A percentile compares a stretch with the other conserved stretches of the same genome.
These are phyloP conservation scores for Pelargonium nanum DNA, from an alignment of 345 rosid genomes.

Conservation along the genomic window DNA sequence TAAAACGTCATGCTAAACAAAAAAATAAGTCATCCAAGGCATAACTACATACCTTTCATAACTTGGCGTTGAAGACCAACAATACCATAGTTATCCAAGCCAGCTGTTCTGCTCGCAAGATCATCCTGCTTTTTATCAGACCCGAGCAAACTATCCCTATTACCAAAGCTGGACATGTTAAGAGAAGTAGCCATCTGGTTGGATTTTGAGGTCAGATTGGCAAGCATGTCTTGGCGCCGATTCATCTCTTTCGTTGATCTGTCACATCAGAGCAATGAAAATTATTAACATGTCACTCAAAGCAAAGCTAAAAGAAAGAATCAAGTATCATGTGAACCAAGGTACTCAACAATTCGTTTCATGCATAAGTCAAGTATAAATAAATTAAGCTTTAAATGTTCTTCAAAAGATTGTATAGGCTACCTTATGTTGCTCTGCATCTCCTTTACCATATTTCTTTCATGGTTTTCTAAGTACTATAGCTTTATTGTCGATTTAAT, in stretches of 20 bases:
- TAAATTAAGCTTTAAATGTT: too few relatives aligned
- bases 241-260: constrained; percentile 40
- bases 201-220: constrained; percentile 27
- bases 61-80: constrained; percentile 35
- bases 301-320: neutral
- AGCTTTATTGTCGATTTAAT: neutral
- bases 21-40: neutral
- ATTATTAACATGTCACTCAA: neutral
- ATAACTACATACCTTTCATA: constrained; percentile 26
- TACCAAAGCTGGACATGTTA: constrained; percentile 34
- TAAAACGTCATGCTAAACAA: neutral
- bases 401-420: neutral
- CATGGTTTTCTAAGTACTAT: too few relatives aligned
- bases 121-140: constrained; percentile 28
- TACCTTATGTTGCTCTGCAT: neutral
- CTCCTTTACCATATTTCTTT: neutral
- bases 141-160: constrained; percentile 33
- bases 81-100: constrained; percentile 33
- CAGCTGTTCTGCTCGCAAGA: constrained; percentile 19
- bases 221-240: constrained; percentile 29
- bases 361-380: too few relatives aligned
- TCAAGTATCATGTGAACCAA: neutral
- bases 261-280: neutral
- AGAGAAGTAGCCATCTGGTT: constrained; percentile 28
- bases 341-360: neutral